phyloP scores from a whole-genome alignment of 176 grass and related monocot species.

The Chrysopogon serrulatus region DNA sequence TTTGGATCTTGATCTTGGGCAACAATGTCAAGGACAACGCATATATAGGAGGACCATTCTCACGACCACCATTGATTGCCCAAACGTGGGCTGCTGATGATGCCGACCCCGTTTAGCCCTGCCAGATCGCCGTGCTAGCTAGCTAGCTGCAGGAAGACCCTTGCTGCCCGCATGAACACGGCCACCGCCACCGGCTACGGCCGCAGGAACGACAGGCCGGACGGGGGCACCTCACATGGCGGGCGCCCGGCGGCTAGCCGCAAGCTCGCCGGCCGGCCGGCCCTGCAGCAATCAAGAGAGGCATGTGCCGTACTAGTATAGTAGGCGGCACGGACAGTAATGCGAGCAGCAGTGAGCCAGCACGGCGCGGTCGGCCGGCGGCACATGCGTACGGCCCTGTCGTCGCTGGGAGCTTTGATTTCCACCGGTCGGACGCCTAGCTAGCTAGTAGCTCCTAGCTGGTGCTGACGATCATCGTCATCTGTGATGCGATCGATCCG shows the following conservation, averaged over 20 bases:
- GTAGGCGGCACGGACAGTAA: not conserved
- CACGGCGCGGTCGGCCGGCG: not conserved
- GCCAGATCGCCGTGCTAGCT: too few relatives aligned
- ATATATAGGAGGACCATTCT: not conserved
- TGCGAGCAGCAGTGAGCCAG: too few relatives aligned
- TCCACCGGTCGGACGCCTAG: too few relatives aligned
- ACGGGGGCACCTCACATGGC: not conserved
- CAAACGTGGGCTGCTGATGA: not conserved
- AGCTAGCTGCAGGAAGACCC: too few relatives aligned
- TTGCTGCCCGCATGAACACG: too few relatives aligned
- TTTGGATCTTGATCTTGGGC: not conserved
- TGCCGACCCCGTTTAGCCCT: not conserved
- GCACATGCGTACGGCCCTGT: not conserved
- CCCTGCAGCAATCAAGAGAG: not conserved
- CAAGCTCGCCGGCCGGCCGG: not conserved
- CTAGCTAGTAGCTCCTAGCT: too few relatives aligned
- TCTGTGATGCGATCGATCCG: too few relatives aligned
- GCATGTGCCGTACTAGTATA: not conserved
- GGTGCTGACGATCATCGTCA: too few relatives aligned
- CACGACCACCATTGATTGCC: constrained; percentile 1
- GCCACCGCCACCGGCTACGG: too few relatives aligned
- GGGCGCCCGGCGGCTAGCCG: not conserved
- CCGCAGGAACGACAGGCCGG: not conserved
- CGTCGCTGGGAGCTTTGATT: not conserved
- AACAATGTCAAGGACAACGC: not conserved